Evolutionary conservation across 1,139 yeast genomes (phyloP), one percentile per base, ranked within the genome.

Genomic region (Candida sp.): DNA sequence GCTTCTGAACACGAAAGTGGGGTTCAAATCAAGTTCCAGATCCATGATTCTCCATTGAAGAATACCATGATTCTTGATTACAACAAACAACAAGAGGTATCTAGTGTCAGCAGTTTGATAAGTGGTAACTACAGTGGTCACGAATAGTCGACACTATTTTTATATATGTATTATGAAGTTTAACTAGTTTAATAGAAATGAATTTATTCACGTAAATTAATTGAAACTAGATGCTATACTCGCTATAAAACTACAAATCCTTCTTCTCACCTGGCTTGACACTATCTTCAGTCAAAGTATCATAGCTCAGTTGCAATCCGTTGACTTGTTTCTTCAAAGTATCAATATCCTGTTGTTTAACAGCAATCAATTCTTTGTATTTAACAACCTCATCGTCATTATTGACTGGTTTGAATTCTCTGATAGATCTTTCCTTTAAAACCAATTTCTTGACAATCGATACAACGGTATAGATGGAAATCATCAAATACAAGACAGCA

Each of bases 1-100:
- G 91, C 87, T 4, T 66, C 67, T 8, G 93, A 85, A 61, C 76
- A 87, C 38, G 81, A 78, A 36, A 75, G 81, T 42, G 96, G 96
- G 32, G 81, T 82, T 36, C 86, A 83, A 56, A 70, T 84, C 41
- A 81, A 83, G 59, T 86, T 84, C 63, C 70, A 61, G 34, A 56
- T 71, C 15, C 53, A 54, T 22, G 63, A 68, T 43, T 64, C 70
- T 21, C 61, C 62, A 11, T 45, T 50, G 27, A 52, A 57, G 19
- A 57, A 57, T 41, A 60, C 65, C 22, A 46, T 52, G 33, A 56
- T 66, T 29, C 45, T 55, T 38, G 51, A 52, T 23, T 51, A 48
- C 35, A 53, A 52, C 21, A 45, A 49, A 11, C 45, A 49, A 15
- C 44, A 44, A 41, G 64, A 56, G 42, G 54, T 67, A 37, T 68